Base-by-base conservation (phyloP, 164 flowering plant species). In the Magnolia changhungtana region DNA sequence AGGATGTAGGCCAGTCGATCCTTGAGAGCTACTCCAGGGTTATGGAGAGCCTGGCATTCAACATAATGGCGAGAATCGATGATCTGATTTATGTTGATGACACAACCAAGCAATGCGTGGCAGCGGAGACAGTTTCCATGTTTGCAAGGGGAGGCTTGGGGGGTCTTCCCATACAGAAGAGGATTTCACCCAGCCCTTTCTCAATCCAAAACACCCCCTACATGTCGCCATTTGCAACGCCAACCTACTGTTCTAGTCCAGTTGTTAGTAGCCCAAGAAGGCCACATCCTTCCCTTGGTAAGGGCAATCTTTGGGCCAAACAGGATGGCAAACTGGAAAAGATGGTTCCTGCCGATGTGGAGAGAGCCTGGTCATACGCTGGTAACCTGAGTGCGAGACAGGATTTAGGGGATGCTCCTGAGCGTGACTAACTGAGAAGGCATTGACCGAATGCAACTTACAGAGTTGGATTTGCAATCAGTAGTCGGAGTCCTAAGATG, bases 11-110 rank as follows among this genome's bases (percentile, higher is more conserved):
- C 50, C 89, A 93, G 51, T 83, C 97, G 2, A 90, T 93, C 72
- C 92, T 91, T n/a, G 97, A 91, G 81, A 90, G 96, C 87, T 93
- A 93, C 80, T 93, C 97, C 1, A 89, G 97, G 82, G 92, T 90
- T 75, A 75, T 93, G 87, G 94, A 93, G 76, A 88, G 92, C 83
- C 83, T 93, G 76, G 94, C 97, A 67, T 89, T 88, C 83, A 93
- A 90, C 78, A 84, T 90, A 75, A 84, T 88, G 84, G 90, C 92
- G 10, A 85, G 96, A 75, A 87, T 93, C 49, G 94, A 93, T 72
- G 97, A 91, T 82, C 83, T 93, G 21, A 82, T 90, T 21, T 88
- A 84, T 64, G 90, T 87, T 8, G 97, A 93, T 71, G 92, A 92
- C 68, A 86, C 90, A 73, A 85, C 79, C 11, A 88, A 75, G 82